Evolutionary conservation across 1,139 yeast species (phyloP), one percentile per base, ranked within the genome.

Genomic region (Candida pseudoviswanathii): DNA sequence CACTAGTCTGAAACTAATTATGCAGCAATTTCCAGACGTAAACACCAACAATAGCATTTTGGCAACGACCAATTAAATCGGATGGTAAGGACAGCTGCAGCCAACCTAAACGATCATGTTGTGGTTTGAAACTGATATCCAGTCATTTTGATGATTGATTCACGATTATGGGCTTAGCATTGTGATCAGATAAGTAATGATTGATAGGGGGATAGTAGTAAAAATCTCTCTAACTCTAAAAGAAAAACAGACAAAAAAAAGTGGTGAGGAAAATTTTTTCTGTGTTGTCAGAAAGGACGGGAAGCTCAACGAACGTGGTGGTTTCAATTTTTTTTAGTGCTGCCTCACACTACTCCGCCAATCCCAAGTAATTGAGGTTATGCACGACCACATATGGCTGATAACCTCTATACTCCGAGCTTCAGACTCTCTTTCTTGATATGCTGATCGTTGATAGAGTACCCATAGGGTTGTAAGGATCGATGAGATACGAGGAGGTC

Each of bases 251-350:
- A 8, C 22, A 34, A 34, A 22, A 41, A 41, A 31, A 41, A 41
- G 44, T 41, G 44, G 44, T 41, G 44, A 41, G 29, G 32, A 41
- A 41, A 10, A 7, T 29, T 27, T 40, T 40, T 40, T 40, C 21
- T 3, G 25, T n/a, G n/a, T n/a, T n/a, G n/a, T n/a, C n/a, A n/a
- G n/a, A n/a, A n/a, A n/a, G n/a, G n/a, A n/a, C n/a, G n/a, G n/a
- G n/a, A 11, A 11, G 30, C 22, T 21, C n/a, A n/a, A n/a, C n/a
- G n/a, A n/a, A 30, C 33, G 34, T 40, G 34, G 25, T 27, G 11
- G 31, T 9, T 41, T 24, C 3, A 21, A 8, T 40, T 40, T 29
- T 40, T 24, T 24, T 38, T 24, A 11, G 10, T 34, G 11, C 24
- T 34, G 16, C 9, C 3, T 34, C n/a, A n/a, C n/a, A n/a, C n/a